Percentiles rank a stretch among this genome's conserved stretches.
Evolutionary conservation across 352 stramenopile genomes (phyloP).

Genomic region (Thalassiosira mediterranea): DNA sequence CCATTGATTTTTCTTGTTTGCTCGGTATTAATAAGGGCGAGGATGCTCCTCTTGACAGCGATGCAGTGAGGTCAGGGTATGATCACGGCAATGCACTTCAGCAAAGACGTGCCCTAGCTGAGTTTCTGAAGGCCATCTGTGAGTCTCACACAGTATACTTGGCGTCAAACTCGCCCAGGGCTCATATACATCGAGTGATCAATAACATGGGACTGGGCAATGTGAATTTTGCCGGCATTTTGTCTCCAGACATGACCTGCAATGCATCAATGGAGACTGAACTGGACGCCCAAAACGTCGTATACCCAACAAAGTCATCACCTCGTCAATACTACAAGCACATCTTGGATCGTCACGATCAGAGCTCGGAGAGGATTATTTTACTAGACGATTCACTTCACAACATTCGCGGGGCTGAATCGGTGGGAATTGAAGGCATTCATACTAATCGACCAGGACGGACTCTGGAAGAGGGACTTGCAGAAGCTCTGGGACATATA

Average conservation of each 20-base stretch:
- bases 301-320: conserved; percentile 73
- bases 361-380: conserved; percentile 41
- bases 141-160: conserved; percentile 67
- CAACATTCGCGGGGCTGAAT: conserved; percentile 67
- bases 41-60: background rate
- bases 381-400: conserved; percentile 80
- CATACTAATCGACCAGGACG: conserved; percentile 39
- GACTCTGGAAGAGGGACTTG: conserved; percentile 67
- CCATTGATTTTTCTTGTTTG: conserved; percentile 69
- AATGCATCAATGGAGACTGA: too few species aligned
- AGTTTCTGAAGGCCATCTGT: conserved; percentile 53
- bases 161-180: conserved; percentile 84
- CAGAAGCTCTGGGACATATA: conserved; percentile 65
- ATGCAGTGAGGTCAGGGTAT: conserved; percentile 37
- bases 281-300: background rate
- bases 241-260: conserved; percentile 72
- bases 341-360: conserved; percentile 55
- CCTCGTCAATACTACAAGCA: conserved; percentile 69
- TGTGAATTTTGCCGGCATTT: conserved; percentile 58
- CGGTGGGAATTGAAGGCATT: conserved; percentile 66
- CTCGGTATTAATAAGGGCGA: conserved; percentile 26
- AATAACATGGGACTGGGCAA: conserved; percentile 70
- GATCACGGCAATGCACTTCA: conserved; percentile 58
- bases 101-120: conserved; percentile 41
- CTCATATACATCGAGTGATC: conserved; percentile 75